Conservation (phyloP, 2,329 filamentous ascomycete species). For the Scleromitrula shiraiana region DNA sequence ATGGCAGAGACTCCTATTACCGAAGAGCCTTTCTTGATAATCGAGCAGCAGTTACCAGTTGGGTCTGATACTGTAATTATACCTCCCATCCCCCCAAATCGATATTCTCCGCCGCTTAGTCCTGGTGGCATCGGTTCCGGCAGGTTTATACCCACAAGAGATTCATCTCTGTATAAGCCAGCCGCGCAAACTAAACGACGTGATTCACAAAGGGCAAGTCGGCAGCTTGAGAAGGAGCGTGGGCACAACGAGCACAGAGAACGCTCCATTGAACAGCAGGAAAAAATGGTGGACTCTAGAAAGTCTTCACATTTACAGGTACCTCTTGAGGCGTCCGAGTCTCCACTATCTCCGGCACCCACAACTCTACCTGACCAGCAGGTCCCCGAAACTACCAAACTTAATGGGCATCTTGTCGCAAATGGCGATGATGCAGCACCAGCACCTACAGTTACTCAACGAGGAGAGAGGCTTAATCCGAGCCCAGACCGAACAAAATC, state of each 20-base stretch:
- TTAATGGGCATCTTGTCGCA: slow-evolving; percentile 14
- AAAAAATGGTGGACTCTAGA: slow-evolving; percentile 23
- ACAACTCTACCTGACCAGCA: slow-evolving; percentile 20
- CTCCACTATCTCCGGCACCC: slow-evolving; percentile 24
- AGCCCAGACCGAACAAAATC: slow-evolving; percentile 39
- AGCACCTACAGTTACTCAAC: slow-evolving; percentile 59
- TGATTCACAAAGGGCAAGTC: slow-evolving; percentile 42
- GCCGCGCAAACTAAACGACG: slow-evolving; percentile 43
- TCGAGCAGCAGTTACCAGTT: background rate
- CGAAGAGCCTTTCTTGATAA: slow-evolving; percentile 38
- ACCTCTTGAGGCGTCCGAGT: slow-evolving; percentile 26
- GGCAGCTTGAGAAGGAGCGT: slow-evolving; percentile 37
- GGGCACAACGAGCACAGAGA: slow-evolving; percentile 19
- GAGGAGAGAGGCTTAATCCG: slow-evolving; percentile 34
- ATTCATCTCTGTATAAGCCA: slow-evolving; percentile 59
- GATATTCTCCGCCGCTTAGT: slow-evolving; percentile 10
- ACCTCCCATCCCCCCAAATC: background rate
- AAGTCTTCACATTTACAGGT: slow-evolving; percentile 24
- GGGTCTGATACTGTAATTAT: background rate
- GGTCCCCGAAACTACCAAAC: slow-evolving; percentile 16
- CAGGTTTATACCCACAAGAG: slow-evolving; percentile 53
- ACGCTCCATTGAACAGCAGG: slow-evolving; percentile 13
- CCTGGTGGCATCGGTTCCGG: slow-evolving; percentile 29
- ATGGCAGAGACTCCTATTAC: slow-evolving; percentile 32
- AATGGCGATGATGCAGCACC: slow-evolving; percentile 56